phyloP scores from a whole-genome alignment of 768 basidiomycete genomes.

The Boletus speciosus region DNA sequence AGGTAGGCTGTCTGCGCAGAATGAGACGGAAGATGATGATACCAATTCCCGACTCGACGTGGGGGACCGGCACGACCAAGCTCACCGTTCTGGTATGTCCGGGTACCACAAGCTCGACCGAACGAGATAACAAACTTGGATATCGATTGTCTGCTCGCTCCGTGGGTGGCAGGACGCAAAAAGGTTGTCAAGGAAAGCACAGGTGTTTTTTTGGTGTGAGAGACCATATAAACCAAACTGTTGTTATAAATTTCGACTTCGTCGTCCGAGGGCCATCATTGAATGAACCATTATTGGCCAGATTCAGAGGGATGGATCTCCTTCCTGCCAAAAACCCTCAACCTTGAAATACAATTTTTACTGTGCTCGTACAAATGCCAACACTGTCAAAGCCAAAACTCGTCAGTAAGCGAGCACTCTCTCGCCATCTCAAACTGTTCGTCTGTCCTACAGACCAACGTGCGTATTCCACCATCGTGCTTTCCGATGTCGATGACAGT shows the following conservation, averaged over 20 bases:
- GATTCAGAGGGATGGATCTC: too few species aligned
- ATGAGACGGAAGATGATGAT: background rate
- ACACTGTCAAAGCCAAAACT: slow-evolving; percentile 15
- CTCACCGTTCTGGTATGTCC: background rate
- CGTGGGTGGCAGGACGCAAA: background rate
- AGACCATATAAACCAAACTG: too few species aligned
- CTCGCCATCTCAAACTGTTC: slow-evolving; percentile 56
- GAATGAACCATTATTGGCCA: too few species aligned
- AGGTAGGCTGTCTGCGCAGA: background rate
- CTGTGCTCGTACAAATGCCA: background rate
- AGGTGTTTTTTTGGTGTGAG: too few species aligned
- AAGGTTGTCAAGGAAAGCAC: background rate
- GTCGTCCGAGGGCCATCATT: too few species aligned
- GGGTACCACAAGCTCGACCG: too few species aligned
- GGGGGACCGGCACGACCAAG: background rate
- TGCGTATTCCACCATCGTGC: slow-evolving; percentile 26
- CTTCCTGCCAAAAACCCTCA: too few species aligned
- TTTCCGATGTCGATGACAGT: slow-evolving; percentile 47
- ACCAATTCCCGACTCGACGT: too few species aligned
- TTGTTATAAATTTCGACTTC: too few species aligned
- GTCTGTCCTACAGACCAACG: slow-evolving; percentile 65
- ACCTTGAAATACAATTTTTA: too few species aligned
- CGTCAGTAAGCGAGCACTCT: slow-evolving; percentile 29
- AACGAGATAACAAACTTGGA: background rate
- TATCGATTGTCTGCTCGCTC: background rate